A percentile compares a stretch with the other conserved stretches of the same genome.
Evolutionary conservation across 139 green algal genomes (phyloP).

Genomic region (Chlamydomonas applanata): DNA sequence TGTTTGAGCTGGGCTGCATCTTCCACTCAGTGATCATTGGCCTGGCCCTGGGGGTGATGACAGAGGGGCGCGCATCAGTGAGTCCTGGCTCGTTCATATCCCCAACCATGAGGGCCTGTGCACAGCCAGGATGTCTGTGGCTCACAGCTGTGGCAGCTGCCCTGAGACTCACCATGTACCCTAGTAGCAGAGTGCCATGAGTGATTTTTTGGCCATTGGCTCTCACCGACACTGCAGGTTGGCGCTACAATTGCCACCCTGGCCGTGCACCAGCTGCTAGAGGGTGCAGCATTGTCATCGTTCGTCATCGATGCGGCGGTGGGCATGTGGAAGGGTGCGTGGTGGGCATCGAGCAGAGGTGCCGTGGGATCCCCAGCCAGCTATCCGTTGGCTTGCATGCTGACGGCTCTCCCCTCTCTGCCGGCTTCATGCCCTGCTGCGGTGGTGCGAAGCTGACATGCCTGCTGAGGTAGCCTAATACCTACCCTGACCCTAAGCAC

Average conservation of each 20-base stretch:
- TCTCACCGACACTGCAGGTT: neutral
- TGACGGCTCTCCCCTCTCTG: no score
- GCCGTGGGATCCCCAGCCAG: no score
- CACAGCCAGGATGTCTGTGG: neutral
- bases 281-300: conserved; percentile 11
- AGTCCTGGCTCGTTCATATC: no score
- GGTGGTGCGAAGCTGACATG: no score
- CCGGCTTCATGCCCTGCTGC: no score
- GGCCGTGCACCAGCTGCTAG: conserved; percentile 24
- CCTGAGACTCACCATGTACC: no score
- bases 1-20: conserved; percentile 52
- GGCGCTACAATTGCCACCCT: neutral
- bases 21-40: conserved; percentile 44
- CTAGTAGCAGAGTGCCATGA: no score
- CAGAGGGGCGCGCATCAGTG: neutral
- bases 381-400: neutral
- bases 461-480: no score
- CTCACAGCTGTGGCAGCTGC: no score
- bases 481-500: no score
- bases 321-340: neutral
- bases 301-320: conserved; percentile 5
- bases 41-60: conserved; percentile 6
- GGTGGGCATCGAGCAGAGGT: neutral
- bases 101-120: neutral
- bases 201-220: no score